phyloP scores from a whole-genome alignment of 352 stramenopile genomes.

The Globisporangium uncinulatum region DNA sequence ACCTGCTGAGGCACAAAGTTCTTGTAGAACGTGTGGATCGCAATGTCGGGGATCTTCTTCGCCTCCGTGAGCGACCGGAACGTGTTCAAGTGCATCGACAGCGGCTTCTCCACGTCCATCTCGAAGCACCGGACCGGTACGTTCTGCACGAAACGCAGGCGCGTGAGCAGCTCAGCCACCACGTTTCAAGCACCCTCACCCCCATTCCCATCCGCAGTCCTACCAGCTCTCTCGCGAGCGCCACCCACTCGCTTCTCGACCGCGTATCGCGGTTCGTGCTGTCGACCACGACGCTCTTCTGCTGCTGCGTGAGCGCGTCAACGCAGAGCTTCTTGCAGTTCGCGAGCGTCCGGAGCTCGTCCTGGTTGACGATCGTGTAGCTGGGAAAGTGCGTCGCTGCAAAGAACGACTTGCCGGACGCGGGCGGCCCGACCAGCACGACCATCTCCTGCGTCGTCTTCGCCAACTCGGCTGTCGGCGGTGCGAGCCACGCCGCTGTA shows the following conservation, averaged over 20 bases:
- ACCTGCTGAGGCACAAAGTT: slow-evolving; percentile 51
- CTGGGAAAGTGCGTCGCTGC: slow-evolving; percentile 30
- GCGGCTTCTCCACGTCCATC: slow-evolving; percentile 70
- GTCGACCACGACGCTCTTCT: slow-evolving; percentile 81
- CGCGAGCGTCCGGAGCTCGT: slow-evolving; percentile 70
- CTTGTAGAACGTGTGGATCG: slow-evolving; percentile 88
- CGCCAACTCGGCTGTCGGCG: slow-evolving; percentile 16
- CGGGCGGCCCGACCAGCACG: slow-evolving; percentile 63
- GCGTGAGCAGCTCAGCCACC: not conserved
- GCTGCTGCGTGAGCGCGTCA: slow-evolving; percentile 42
- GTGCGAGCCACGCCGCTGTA: slow-evolving; percentile 20
- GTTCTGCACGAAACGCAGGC: slow-evolving; percentile 17
- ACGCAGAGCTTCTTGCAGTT: slow-evolving; percentile 71
- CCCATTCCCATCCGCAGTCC: not conserved
- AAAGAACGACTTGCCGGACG: slow-evolving; percentile 73
- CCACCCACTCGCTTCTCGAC: slow-evolving; percentile 65
- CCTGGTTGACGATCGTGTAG: slow-evolving; percentile 79
- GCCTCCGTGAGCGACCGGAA: slow-evolving; percentile 68
- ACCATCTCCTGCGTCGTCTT: slow-evolving; percentile 56
- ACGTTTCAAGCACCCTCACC: not conserved
- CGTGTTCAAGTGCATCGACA: slow-evolving; percentile 82
- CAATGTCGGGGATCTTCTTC: slow-evolving; percentile 80
- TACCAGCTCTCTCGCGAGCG: slow-evolving; percentile 61
- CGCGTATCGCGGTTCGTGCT: slow-evolving; percentile 75
- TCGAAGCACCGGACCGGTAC: slow-evolving; percentile 66